These are phyloP conservation scores for Syzygium malaccense DNA, from an alignment of 441 rosid genomes.

Conservation along the genomic window DNA sequence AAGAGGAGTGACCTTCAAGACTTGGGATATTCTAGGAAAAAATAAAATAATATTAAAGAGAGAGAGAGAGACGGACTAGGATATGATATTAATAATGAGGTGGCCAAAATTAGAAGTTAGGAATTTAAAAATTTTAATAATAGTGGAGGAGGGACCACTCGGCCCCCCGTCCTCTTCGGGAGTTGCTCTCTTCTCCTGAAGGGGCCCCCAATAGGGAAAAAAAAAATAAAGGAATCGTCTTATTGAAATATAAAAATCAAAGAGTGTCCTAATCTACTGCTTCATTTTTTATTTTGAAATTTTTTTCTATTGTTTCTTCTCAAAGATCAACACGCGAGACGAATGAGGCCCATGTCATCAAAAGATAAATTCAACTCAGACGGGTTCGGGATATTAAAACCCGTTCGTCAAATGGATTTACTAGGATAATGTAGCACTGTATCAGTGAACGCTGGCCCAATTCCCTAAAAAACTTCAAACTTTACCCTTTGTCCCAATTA, in stretches of 20 bases:
- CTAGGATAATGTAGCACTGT: rapidly evolving
- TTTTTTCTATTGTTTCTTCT: background rate
- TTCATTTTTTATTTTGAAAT: no score
- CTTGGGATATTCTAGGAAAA: background rate
- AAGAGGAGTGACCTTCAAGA: background rate
- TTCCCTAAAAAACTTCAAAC: no score
- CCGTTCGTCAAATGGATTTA: background rate
- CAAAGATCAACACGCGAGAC: background rate
- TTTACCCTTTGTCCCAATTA: no score
- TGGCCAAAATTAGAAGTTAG: background rate
- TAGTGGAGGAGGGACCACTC: background rate
- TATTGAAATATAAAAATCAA: background rate
- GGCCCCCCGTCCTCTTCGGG: background rate
- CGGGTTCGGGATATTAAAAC: background rate
- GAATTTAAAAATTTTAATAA: background rate
- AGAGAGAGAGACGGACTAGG: background rate
- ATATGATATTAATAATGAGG: background rate
- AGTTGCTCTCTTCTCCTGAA: background rate
- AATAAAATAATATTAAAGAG: no score
- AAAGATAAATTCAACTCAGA: background rate
- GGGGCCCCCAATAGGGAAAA: background rate
- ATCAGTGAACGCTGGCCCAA: background rate
- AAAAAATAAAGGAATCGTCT: background rate
- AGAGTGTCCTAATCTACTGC: background rate
- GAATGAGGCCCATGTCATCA: background rate